A percentile compares a stretch with the other conserved stretches of the same genome.
These are phyloP conservation scores for Barbarea vulgaris DNA, from an alignment of 345 rosid genomes.

Conservation along the genomic window DNA sequence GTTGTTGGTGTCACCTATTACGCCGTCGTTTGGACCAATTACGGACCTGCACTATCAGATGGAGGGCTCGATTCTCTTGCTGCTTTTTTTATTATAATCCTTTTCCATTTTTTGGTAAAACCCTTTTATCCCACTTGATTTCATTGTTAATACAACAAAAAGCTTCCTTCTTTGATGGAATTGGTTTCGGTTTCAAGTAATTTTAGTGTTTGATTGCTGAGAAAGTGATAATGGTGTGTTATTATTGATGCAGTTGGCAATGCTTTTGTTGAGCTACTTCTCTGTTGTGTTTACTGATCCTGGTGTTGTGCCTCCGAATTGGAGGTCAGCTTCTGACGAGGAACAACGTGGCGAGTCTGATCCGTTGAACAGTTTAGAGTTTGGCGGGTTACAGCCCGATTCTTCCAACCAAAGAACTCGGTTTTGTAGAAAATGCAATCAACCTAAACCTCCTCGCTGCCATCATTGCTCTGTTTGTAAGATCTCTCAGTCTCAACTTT, in stretches of 20 bases:
- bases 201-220: conserved; percentile 9
- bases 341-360: conserved; percentile 80
- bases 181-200: neutral
- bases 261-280: conserved; percentile 97
- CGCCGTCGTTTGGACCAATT: conserved; percentile 85
- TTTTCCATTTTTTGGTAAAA: conserved; percentile 82
- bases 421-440: conserved; percentile 88
- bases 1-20: conserved; percentile 93
- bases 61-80: conserved; percentile 68
- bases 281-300: conserved; percentile 95
- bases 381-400: conserved; percentile 57
- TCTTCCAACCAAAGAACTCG: conserved; percentile 63
- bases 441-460: conserved; percentile 90
- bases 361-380: conserved; percentile 66
- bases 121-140: neutral
- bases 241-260: conserved; percentile 62
- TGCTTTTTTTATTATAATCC: conserved; percentile 62
- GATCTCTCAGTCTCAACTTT: conserved; percentile 34
- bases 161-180: conserved; percentile 12
- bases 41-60: conserved; percentile 69
- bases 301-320: conserved; percentile 85
- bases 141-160: conserved; percentile 1
- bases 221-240: conserved; percentile 4
- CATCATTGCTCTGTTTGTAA: conserved; percentile 97
- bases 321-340: conserved; percentile 78